Percentiles rank a stretch among this genome's conserved stretches.
These are phyloP conservation scores for Cutaneotrichosporon dermatis DNA, from an alignment of 1,284 basidiomycete genomes.

Conservation along the genomic window DNA sequence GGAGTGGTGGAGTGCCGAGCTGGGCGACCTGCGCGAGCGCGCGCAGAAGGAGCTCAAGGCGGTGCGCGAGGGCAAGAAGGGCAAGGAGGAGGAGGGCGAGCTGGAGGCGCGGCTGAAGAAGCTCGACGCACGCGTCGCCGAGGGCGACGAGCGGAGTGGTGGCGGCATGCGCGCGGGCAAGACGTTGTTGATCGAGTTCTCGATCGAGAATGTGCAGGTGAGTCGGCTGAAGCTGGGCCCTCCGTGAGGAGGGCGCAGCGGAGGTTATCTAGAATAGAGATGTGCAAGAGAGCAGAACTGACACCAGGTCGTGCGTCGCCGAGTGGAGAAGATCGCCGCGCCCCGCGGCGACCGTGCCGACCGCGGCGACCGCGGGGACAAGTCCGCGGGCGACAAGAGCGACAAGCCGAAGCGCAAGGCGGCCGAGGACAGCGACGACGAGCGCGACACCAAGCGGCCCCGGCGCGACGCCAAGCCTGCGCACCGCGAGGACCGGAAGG, in stretches of 20 bases:
- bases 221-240: slow-evolving; percentile 9
- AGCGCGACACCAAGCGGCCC: slow-evolving; percentile 15
- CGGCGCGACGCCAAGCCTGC: slow-evolving; percentile 6
- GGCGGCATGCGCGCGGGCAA: slow-evolving; percentile 54
- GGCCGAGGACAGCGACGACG: slow-evolving; percentile 33
- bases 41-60: slow-evolving; percentile 51
- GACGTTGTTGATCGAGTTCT: slow-evolving; percentile 81
- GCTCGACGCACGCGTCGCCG: slow-evolving; percentile 36
- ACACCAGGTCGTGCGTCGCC: slow-evolving; percentile 43
- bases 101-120: slow-evolving; percentile 51
- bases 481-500: slow-evolving; percentile 1
- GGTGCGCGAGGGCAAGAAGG: slow-evolving; percentile 13
- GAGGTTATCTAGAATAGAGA: no score
- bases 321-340: slow-evolving; percentile 42
- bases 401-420: slow-evolving; percentile 3
- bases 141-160: slow-evolving; percentile 33
- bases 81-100: slow-evolving; percentile 44
- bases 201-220: slow-evolving; percentile 88
- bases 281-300: background rate
- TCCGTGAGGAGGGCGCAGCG: no score
- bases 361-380: no score
- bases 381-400: no score
- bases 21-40: slow-evolving; percentile 62
- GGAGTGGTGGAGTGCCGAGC: slow-evolving; percentile 77
- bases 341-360: slow-evolving; percentile 3